Conservation (phyloP, 2,329 filamentous ascomycete genomes). For the Claviceps digitariae region DNA sequence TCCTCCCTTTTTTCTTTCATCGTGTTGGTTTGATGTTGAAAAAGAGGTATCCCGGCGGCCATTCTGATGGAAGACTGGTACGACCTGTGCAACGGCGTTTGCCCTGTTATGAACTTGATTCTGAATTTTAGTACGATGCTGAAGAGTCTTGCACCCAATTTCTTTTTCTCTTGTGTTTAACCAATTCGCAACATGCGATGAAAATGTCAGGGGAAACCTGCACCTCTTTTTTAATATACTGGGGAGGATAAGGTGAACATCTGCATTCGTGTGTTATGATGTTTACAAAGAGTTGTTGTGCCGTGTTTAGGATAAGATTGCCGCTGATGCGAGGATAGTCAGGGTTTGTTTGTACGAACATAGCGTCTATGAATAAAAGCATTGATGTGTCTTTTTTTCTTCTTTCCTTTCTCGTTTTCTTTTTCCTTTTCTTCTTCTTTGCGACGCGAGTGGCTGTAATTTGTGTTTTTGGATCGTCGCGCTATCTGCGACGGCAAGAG, state of each 20-base stretch:
- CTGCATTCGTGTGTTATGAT: background rate
- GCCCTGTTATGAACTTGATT: constrained; percentile 3
- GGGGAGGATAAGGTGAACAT: constrained; percentile 4
- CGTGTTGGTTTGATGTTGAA: background rate
- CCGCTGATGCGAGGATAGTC: background rate
- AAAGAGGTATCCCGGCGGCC: constrained; percentile 4
- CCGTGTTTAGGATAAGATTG: constrained; percentile 2
- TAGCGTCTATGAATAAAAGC: constrained; percentile 7
- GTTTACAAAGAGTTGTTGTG: constrained; percentile 2
- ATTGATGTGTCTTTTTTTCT: background rate
- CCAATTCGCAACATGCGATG: background rate
- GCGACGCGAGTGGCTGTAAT: background rate
- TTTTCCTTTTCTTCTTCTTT: background rate
- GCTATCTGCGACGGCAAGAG: background rate
- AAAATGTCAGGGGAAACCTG: background rate
- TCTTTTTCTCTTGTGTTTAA: constrained; percentile 5
- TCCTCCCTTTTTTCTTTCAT: background rate
- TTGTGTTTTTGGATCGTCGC: too few relatives aligned
- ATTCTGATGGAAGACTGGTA: constrained; percentile 1
- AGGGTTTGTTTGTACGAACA: constrained; percentile 1
- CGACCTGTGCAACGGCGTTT: constrained; percentile 7
- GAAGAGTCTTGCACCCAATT: constrained; percentile 34
- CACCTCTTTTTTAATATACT: background rate
- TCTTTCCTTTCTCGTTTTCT: too few relatives aligned
- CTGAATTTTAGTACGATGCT: constrained; percentile 14